These are phyloP conservation scores for Turnera subulata DNA, from an alignment of 345 rosid genomes.

Conservation along the genomic window DNA sequence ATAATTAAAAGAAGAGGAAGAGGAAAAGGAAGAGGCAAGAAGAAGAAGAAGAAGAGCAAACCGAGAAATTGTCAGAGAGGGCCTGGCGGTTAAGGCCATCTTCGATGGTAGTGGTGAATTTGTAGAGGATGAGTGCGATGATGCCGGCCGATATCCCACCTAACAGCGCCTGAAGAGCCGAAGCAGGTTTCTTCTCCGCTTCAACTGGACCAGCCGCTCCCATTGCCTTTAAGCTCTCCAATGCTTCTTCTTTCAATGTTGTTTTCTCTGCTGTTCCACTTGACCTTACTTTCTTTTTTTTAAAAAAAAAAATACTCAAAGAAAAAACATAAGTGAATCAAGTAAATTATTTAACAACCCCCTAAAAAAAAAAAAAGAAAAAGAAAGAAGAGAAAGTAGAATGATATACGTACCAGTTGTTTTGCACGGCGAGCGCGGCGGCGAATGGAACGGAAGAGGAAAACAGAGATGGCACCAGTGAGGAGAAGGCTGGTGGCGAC, in stretches of 20 bases:
- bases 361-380: background rate
- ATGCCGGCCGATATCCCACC: slow-evolving; percentile 76
- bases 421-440: slow-evolving; percentile 81
- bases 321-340: background rate
- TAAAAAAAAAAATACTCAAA: too few relatives aligned
- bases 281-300: slow-evolving; percentile 81
- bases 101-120: slow-evolving; percentile 76
- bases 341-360: background rate
- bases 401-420: slow-evolving; percentile 44
- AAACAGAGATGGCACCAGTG: slow-evolving; percentile 73
- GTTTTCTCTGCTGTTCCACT: slow-evolving; percentile 57
- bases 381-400: background rate
- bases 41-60: slow-evolving; percentile 23
- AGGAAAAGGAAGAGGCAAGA: background rate
- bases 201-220: slow-evolving; percentile 52
- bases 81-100: slow-evolving; percentile 74
- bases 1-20: background rate
- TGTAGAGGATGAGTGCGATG: slow-evolving; percentile 80
- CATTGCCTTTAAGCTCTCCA: slow-evolving; percentile 63
- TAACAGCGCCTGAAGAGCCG: slow-evolving; percentile 71
- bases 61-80: slow-evolving; percentile 66
- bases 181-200: slow-evolving; percentile 50
- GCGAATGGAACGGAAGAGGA: slow-evolving; percentile 80
- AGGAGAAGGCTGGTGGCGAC: slow-evolving; percentile 80
- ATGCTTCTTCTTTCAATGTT: slow-evolving; percentile 73